Percentiles rank a stretch among this genome's conserved stretches.
These are phyloP conservation scores for Ascochyta rabiei DNA, from an alignment of 2,329 filamentous ascomycete species.

Conservation along the genomic window DNA sequence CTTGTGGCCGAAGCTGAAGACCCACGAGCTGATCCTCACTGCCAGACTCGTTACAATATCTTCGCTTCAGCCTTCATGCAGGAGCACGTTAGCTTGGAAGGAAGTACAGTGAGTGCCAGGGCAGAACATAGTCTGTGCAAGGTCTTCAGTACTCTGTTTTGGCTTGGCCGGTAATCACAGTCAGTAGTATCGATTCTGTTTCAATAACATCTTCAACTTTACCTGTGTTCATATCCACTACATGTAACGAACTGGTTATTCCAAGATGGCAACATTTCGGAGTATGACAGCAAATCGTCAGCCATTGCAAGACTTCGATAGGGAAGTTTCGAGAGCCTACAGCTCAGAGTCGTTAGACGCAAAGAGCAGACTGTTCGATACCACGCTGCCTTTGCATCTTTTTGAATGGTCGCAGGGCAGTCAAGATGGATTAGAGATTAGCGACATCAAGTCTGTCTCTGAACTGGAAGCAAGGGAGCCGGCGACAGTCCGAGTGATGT, in stretches of 20 bases:
- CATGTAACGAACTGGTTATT: neutral
- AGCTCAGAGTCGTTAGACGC: neutral
- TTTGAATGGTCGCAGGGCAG: slow-evolving; percentile 29
- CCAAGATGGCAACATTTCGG: slow-evolving; percentile 19
- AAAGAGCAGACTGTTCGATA: neutral
- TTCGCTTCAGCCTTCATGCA: slow-evolving; percentile 3
- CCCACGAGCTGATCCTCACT: neutral
- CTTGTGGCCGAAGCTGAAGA: slow-evolving; percentile 13
- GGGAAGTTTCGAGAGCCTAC: neutral
- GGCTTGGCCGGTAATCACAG: neutral
- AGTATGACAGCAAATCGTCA: slow-evolving; percentile 20
- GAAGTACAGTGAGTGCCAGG: too few species aligned
- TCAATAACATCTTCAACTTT: neutral
- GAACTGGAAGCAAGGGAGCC: slow-evolving; percentile 13
- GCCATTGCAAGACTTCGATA: slow-evolving; percentile 20
- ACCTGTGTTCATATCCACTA: neutral
- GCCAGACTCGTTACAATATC: neutral
- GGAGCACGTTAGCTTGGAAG: neutral
- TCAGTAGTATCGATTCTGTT: neutral
- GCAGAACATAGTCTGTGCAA: neutral
- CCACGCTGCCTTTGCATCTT: slow-evolving; percentile 20
- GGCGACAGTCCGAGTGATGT: slow-evolving; percentile 29
- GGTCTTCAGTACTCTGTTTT: neutral
- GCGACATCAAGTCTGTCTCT: slow-evolving; percentile 3
- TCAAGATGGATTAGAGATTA: slow-evolving; percentile 14